phyloP scores from a whole-genome alignment of 306 rosid genomes.

The Boehmeria nivea region DNA sequence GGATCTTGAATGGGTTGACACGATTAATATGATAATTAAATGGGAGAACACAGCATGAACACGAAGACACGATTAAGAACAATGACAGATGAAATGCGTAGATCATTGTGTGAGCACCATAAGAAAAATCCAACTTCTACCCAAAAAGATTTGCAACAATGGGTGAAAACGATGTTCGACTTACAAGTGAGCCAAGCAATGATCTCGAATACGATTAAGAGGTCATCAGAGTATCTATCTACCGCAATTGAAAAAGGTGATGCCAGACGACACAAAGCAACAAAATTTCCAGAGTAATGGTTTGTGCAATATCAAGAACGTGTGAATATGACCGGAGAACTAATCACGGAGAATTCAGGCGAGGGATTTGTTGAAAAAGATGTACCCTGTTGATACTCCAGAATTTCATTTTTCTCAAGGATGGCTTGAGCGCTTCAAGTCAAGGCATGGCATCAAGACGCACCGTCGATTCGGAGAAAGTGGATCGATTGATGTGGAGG shows the following conservation, averaged over 20 bases:
- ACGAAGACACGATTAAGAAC: too few relatives aligned
- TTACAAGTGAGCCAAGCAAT: not conserved
- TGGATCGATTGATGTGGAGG: not conserved
- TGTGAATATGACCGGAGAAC: not conserved
- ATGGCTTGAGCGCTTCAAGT: not conserved
- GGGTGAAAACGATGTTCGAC: not conserved
- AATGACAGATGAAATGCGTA: too few relatives aligned
- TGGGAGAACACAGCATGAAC: too few relatives aligned
- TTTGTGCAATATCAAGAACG: not conserved
- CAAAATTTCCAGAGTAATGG: not conserved
- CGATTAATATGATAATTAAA: too few relatives aligned
- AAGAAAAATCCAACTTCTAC: not conserved
- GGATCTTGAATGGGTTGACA: too few relatives aligned
- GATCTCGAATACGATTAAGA: not conserved
- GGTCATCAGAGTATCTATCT: not conserved
- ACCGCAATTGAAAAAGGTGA: not conserved
- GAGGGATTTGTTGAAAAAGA: not conserved
- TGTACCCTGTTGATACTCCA: not conserved
- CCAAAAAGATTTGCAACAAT: not conserved
- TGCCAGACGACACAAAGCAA: too few relatives aligned
- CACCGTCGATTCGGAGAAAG: not conserved
- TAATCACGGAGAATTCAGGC: not conserved
- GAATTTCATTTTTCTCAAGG: slow-evolving; percentile 1
- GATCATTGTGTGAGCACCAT: not conserved
- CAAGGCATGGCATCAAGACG: slow-evolving; percentile 1